Evolutionary conservation across 2,329 filamentous ascomycete genomes (phyloP).

Genomic region (Endocalyx cinctus): DNA sequence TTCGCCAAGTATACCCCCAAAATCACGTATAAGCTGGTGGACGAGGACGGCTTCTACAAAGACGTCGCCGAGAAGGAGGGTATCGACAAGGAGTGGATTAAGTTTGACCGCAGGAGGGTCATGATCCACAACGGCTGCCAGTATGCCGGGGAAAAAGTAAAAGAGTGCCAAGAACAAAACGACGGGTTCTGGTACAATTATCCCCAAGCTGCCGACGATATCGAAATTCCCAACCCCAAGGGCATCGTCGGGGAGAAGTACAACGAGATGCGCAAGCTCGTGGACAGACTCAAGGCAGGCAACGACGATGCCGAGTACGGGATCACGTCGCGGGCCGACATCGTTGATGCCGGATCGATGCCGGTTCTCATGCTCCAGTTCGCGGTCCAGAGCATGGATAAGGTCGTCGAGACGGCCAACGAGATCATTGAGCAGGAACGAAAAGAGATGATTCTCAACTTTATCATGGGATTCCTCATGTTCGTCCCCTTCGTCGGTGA

Average conservation of each 20-base stretch:
- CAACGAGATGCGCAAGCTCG: conserved; percentile 9
- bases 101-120: conserved; percentile 8
- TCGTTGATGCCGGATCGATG: conserved; percentile 14
- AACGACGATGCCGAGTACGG: conserved; percentile 1
- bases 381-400: conserved; percentile 16
- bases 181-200: conserved; percentile 12
- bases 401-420: conserved; percentile 16
- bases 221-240: conserved; percentile 16
- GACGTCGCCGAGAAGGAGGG: conserved; percentile 15
- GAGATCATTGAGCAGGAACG: conserved; percentile 20
- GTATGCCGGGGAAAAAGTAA: conserved; percentile 5
- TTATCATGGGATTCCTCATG: conserved; percentile 24
- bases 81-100: conserved; percentile 16
- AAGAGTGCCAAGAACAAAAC: conserved; percentile 3
- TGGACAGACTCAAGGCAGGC: conserved; percentile 5
- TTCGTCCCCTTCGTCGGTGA: conserved; percentile 19
- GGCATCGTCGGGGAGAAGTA: conserved; percentile 8
- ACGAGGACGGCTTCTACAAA: conserved; percentile 12
- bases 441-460: conserved; percentile 22
- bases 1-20: conserved; percentile 5
- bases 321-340: conserved; percentile 10
- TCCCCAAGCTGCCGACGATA: conserved; percentile 8
- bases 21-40: conserved; percentile 12
- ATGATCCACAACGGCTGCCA: conserved; percentile 5
- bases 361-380: conserved; percentile 14